Conservation (phyloP, 225 moss, liverwort and hornwort genomes). For the Rhytidiadelphus loreus region DNA sequence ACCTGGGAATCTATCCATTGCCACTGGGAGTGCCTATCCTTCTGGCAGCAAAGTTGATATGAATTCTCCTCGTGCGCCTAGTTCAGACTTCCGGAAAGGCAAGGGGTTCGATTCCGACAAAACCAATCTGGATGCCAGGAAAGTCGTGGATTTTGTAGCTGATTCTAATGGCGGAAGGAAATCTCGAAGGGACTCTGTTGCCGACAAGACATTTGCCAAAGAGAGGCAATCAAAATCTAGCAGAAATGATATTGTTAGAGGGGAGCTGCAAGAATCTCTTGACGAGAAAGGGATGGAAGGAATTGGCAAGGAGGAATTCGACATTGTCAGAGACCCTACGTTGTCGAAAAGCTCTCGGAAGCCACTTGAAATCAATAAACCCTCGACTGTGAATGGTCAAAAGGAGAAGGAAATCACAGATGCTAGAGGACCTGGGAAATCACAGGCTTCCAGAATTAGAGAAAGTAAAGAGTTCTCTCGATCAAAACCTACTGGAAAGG, state of each 20-base stretch:
- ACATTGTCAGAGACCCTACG: conserved; percentile 17
- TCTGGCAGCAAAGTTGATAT: conserved; percentile 29
- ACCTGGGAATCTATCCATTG: conserved; percentile 11
- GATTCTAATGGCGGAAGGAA: conserved; percentile 46
- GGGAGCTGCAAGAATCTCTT: conserved; percentile 17
- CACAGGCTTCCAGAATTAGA: conserved; percentile 19
- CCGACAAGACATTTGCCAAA: conserved; percentile 34
- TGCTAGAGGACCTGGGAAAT: conserved; percentile 19
- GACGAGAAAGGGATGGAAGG: conserved; percentile 32
- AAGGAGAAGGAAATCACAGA: conserved; percentile 38
- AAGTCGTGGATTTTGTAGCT: conserved; percentile 7
- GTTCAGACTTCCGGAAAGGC: conserved; percentile 26
- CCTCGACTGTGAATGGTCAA: conserved; percentile 16
- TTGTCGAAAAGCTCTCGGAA: conserved; percentile 27
- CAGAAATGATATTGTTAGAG: conserved; percentile 23
- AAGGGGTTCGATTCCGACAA: conserved; percentile 33
- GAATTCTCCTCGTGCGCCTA: conserved; percentile 15
- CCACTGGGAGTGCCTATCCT: conserved; percentile 13
- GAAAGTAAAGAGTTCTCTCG: conserved; percentile 33
- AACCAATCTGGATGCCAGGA: conserved; percentile 27
- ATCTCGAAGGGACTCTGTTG: conserved; percentile 36
- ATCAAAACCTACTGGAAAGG: conserved; percentile 20
- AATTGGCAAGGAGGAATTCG: conserved; percentile 25
- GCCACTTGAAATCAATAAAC: conserved; percentile 14
- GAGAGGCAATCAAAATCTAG: conserved; percentile 27